Evolutionary conservation across 495 filamentous ascomycete genomes (phyloP).

Genomic region (Penicillium tannophilum): DNA sequence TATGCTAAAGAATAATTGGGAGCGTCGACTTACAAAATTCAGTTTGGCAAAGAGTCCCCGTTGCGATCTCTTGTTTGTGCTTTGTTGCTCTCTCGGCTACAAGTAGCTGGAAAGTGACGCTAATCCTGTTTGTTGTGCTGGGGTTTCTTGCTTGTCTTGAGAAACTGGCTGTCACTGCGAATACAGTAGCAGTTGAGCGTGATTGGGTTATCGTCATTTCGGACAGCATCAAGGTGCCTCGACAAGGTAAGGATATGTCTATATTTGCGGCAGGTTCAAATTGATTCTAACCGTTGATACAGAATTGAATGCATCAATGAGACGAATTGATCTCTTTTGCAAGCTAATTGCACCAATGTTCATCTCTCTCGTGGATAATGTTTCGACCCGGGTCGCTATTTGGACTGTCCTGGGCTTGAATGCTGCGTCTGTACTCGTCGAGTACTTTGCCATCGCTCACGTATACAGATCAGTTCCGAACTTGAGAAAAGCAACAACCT

Average conservation of each 20-base stretch:
- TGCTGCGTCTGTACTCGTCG: slow-evolving; percentile 45
- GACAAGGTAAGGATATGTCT: slow-evolving; percentile 31
- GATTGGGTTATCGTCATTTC: slow-evolving; percentile 62
- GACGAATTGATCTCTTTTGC: slow-evolving; percentile 72
- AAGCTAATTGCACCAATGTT: slow-evolving; percentile 66
- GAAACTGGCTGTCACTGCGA: slow-evolving; percentile 54
- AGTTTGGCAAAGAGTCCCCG: slow-evolving; percentile 45
- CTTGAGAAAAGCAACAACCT: slow-evolving; percentile 23
- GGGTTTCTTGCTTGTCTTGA: slow-evolving; percentile 58
- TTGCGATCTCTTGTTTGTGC: slow-evolving; percentile 40
- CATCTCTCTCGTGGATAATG: slow-evolving; percentile 53
- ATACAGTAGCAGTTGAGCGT: slow-evolving; percentile 64
- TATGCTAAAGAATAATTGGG: background rate
- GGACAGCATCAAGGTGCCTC: slow-evolving; percentile 34
- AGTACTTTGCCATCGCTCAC: slow-evolving; percentile 60
- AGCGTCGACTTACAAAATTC: background rate
- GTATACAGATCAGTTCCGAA: slow-evolving; percentile 47
- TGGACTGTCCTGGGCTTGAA: slow-evolving; percentile 47
- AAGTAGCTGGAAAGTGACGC: slow-evolving; percentile 19
- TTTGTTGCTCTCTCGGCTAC: slow-evolving; percentile 26
- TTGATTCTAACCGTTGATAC: slow-evolving; percentile 5
- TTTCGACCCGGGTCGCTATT: slow-evolving; percentile 52
- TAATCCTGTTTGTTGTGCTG: slow-evolving; percentile 43
- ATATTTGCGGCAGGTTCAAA: background rate
- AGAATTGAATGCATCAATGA: slow-evolving; percentile 64